Evolutionary conservation across 1,139 yeast genomes (phyloP).

Genomic region (Yamadazyma mexicana): DNA sequence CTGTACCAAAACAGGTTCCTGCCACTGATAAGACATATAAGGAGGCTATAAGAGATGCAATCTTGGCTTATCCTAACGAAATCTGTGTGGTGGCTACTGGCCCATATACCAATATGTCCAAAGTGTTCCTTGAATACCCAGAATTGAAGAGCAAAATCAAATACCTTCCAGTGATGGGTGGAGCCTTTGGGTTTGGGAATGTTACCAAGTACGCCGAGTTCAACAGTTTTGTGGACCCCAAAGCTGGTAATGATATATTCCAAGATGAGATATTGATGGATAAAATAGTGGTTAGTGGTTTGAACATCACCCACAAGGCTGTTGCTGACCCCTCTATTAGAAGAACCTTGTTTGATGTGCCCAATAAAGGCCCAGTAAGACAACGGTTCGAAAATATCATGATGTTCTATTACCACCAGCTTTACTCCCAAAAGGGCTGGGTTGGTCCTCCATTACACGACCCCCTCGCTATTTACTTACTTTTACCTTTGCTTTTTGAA

Average conservation of each 20-base stretch:
- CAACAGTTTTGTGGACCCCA: constrained; percentile 74
- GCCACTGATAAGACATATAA: constrained; percentile 45
- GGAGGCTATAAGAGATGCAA: constrained; percentile 58
- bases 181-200: constrained; percentile 54
- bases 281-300: constrained; percentile 59
- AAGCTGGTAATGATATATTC: constrained; percentile 63
- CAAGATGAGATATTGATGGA: constrained; percentile 42
- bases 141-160: constrained; percentile 46
- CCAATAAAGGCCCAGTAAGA: constrained; percentile 31
- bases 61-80: constrained; percentile 40
- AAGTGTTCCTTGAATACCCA: constrained; percentile 53
- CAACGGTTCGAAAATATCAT: constrained; percentile 57
- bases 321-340: constrained; percentile 54
- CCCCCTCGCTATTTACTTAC: constrained; percentile 67
- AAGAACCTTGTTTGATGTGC: constrained; percentile 21
- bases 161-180: constrained; percentile 73
- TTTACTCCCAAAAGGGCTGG: constrained; percentile 16
- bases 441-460: constrained; percentile 82
- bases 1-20: constrained; percentile 34
- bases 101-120: constrained; percentile 68
- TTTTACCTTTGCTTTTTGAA: constrained; percentile 47
- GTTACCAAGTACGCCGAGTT: constrained; percentile 68
- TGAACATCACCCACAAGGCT: constrained; percentile 72
- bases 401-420: constrained; percentile 49
- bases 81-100: constrained; percentile 69